Base-by-base conservation (phyloP, 2,329 filamentous ascomycete species). In the Xylariomycetidae sp. region DNA sequence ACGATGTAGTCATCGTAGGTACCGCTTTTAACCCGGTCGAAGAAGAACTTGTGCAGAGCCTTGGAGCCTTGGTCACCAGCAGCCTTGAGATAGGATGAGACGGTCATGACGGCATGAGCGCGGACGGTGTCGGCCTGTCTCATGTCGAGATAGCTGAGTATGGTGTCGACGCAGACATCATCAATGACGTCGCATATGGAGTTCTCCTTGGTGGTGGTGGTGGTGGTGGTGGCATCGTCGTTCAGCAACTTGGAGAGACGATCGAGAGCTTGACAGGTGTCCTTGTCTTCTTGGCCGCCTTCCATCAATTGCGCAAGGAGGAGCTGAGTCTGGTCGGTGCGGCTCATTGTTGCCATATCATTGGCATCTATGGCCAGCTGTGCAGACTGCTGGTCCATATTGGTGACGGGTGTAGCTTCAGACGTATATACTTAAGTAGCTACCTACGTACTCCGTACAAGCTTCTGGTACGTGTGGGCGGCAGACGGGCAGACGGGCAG, bases 281-380 rank as follows among this genome's bases (percentile, higher is more conserved):
- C 80, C 36, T 80, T 77, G 53, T 86, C 86, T 49, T 95, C 87
- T 50, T 89, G 79, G 33, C 88, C 88, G 27, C 87, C 88, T 57
- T 94, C 87, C 81, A 96, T 94, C 48, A 96, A 69, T 51, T 85
- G 84, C 16, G 89, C 89, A 46, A 96, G 78, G 47, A 90, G 80
- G 37, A 94, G 76, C 51, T 83, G 76, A 36, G 84, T 82, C 51
- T 82, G 69, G 52, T 86, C 81, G 48, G 48, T 27, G 25, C 30
- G 42, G 37, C 38, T 41, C 13, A 53, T 34, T 37, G 51, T 51
- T 28, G 37, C 44, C 41, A 52, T 44, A 27, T 49, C 44, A 35
- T 51, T 46, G n/a, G 45, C 42, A 16, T 52, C 47, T 18, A 47
- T 45, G 31, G 44, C 43, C 25, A 49, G 31, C n/a, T 42, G 35